These are phyloP conservation scores for Suhomyces anneliseae DNA, from an alignment of 1,139 yeast species.

Conservation along the genomic window DNA sequence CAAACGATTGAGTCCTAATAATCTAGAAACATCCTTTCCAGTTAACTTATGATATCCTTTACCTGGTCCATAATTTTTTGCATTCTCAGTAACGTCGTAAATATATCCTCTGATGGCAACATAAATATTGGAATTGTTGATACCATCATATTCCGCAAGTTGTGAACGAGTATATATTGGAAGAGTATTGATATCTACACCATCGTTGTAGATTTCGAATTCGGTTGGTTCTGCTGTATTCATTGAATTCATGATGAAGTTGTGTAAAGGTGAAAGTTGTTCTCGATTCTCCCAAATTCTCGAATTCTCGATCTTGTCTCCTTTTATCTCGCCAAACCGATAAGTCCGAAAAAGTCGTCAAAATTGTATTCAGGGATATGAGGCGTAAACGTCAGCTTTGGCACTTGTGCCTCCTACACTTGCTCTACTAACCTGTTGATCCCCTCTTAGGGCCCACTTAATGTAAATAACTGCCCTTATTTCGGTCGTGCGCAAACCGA, in stretches of 20 bases:
- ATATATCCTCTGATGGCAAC: constrained; percentile 75
- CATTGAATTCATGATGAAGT: background rate
- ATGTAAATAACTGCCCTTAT: background rate
- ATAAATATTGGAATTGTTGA: constrained; percentile 43
- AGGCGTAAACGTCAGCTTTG: background rate
- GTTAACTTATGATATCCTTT: constrained; percentile 70
- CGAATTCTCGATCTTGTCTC: background rate
- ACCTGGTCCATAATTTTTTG: constrained; percentile 72
- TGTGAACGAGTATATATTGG: constrained; percentile 39
- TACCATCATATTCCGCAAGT: constrained; percentile 37
- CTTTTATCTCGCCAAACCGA: background rate
- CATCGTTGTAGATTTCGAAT: constrained; percentile 13
- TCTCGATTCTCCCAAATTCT: background rate
- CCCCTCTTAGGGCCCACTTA: background rate
- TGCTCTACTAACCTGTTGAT: background rate
- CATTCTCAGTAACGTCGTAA: constrained; percentile 72
- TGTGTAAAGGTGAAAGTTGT: background rate
- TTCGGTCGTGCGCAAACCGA: background rate
- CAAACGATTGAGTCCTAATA: constrained; percentile 51
- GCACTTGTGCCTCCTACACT: background rate
- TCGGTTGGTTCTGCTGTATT: constrained; percentile 3
- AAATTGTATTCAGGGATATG: background rate
- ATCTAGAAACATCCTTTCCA: constrained; percentile 76
- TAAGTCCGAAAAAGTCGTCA: background rate
- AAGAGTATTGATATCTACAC: constrained; percentile 28